Evolutionary conservation across 495 filamentous ascomycete genomes (phyloP).

Genomic region (Podospora sp.): DNA sequence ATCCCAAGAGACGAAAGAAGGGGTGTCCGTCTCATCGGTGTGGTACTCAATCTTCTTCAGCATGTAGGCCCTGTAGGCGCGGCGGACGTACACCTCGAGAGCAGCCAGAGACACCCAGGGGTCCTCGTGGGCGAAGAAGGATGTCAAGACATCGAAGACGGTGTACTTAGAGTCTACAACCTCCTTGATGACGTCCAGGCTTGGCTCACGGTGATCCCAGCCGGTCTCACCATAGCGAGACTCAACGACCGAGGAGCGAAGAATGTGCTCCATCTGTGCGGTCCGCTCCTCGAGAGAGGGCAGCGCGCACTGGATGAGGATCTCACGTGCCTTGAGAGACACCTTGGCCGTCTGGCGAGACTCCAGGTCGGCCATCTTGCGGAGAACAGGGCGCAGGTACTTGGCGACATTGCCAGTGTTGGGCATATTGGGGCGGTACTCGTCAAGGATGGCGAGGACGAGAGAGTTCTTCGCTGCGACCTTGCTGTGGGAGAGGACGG

Average conservation of each 20-base stretch:
- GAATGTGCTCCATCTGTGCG: conserved; percentile 97
- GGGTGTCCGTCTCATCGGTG: conserved; percentile 70
- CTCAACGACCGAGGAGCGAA: conserved; percentile 95
- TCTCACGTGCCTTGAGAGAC: conserved; percentile 92
- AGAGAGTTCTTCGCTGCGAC: conserved; percentile 94
- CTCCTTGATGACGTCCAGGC: conserved; percentile 85
- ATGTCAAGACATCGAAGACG: conserved; percentile 91
- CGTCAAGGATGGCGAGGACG: conserved; percentile 85
- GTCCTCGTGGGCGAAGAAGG: conserved; percentile 92
- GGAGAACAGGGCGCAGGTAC: conserved; percentile 79
- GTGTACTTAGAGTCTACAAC: conserved; percentile 98
- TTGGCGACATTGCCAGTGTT: conserved; percentile 84
- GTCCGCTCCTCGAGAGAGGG: conserved; percentile 94
- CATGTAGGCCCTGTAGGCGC: conserved; percentile 93
- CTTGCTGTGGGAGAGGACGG: conserved; percentile 89
- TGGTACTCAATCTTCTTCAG: conserved; percentile 88
- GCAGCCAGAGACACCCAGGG: conserved; percentile 94
- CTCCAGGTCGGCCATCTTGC: conserved; percentile 89
- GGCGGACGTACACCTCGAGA: conserved; percentile 93
- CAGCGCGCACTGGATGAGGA: conserved; percentile 94
- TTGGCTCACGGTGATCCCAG: conserved; percentile 94
- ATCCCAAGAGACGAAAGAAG: conserved; percentile 89
- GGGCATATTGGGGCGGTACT: conserved; percentile 94
- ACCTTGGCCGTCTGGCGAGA: conserved; percentile 89
- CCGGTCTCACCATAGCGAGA: conserved; percentile 96